Percentiles rank a stretch among this genome's conserved stretches.
Evolutionary conservation across 1,284 basidiomycete species (phyloP).

Genomic region (Cryptococcus sp.): DNA sequence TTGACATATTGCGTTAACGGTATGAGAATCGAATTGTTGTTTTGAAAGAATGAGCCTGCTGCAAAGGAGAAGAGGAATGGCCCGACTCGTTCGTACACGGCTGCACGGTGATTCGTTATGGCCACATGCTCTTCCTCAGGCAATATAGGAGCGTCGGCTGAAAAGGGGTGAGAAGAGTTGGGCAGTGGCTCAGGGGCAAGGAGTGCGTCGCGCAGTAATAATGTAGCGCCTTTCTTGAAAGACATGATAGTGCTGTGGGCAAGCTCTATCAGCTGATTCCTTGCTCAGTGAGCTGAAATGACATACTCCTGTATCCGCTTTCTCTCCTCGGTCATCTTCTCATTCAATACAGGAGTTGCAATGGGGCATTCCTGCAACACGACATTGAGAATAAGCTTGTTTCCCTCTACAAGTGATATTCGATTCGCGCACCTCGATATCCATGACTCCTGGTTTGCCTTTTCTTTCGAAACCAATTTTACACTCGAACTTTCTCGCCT

Average conservation of each 20-base stretch:
- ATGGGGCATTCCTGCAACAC: conserved; percentile 80
- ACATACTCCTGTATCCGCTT: conserved; percentile 69
- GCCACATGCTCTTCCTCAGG: conserved; percentile 66
- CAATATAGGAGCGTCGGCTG: conserved; percentile 24
- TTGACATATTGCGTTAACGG: conserved; percentile 80
- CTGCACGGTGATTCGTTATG: conserved; percentile 77
- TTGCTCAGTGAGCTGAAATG: neutral
- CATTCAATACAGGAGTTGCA: conserved; percentile 78
- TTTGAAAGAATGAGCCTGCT: conserved; percentile 93
- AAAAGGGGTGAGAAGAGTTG: conserved; percentile 38
- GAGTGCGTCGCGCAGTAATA: conserved; percentile 87
- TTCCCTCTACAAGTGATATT: neutral
- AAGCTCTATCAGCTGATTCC: neutral
- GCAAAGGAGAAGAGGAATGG: conserved; percentile 81
- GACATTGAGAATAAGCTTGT: neutral
- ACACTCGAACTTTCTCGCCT: conserved; percentile 30
- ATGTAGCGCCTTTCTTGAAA: conserved; percentile 86
- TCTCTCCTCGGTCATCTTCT: conserved; percentile 65
- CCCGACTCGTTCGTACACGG: conserved; percentile 82
- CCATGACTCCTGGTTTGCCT: conserved; percentile 74
- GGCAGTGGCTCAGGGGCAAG: conserved; percentile 33
- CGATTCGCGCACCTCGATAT: conserved; percentile 76
- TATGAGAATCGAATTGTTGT: conserved; percentile 90
- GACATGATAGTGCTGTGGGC: conserved; percentile 67
- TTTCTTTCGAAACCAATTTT: conserved; percentile 83